Conservation (phyloP, 768 basidiomycete species). For the Lentinus brumalis region DNA sequence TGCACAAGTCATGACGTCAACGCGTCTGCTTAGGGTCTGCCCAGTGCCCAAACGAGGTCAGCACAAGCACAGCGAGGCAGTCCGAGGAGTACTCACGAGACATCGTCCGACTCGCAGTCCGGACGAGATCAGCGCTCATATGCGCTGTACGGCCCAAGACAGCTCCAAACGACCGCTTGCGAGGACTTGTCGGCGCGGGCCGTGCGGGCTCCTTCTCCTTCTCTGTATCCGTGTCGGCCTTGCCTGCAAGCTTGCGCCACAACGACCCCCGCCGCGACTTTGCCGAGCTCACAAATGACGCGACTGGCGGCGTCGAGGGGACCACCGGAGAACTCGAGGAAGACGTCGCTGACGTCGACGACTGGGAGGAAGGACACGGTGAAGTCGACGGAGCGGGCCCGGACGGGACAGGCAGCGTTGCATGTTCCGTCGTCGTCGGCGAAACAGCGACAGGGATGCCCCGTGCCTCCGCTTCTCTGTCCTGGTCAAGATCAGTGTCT, state of each 20-base stretch:
- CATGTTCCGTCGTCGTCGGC: not conserved
- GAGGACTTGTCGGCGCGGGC: slow-evolving; percentile 1
- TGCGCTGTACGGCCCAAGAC: slow-evolving; percentile 13
- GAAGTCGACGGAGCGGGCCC: slow-evolving; percentile 15
- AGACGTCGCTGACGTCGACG: slow-evolving; percentile 12
- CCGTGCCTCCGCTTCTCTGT: not conserved
- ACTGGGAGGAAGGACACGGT: slow-evolving; percentile 18
- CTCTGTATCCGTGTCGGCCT: slow-evolving; percentile 13
- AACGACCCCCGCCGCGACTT: slow-evolving; percentile 15
- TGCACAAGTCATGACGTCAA: not conserved
- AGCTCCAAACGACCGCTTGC: slow-evolving; percentile 18
- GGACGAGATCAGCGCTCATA: slow-evolving; percentile 7
- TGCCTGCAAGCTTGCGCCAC: slow-evolving; percentile 26
- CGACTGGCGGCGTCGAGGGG: slow-evolving; percentile 11
- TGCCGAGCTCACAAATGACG: slow-evolving; percentile 6
- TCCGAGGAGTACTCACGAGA: slow-evolving; percentile 6
- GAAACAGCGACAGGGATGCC: slow-evolving; percentile 7
- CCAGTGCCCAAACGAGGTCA: not conserved
- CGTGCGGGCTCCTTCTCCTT: slow-evolving; percentile 8
- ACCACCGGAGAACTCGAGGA: slow-evolving; percentile 16
- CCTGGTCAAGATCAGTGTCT: not conserved
- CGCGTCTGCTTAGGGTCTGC: slow-evolving; percentile 11
- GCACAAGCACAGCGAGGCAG: not conserved
- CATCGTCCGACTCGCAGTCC: slow-evolving; percentile 16
- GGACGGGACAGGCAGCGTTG: slow-evolving; percentile 4